These are phyloP conservation scores for Microbotryum intermedium DNA, from an alignment of 1,284 basidiomycete genomes.

Conservation along the genomic window DNA sequence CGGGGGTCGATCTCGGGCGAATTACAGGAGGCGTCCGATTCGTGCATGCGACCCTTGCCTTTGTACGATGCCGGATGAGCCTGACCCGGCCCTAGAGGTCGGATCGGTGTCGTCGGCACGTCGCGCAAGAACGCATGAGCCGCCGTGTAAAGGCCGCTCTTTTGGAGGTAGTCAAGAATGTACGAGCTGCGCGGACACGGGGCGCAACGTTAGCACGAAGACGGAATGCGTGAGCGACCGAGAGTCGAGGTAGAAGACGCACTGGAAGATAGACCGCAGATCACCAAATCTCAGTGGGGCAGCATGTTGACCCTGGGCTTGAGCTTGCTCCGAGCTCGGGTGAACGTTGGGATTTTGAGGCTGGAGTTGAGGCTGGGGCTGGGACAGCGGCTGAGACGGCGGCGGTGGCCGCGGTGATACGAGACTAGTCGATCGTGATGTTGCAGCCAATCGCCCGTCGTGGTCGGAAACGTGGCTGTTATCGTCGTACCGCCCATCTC, in stretches of 20 bases:
- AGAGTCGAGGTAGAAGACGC: not conserved
- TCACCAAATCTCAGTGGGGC: not conserved
- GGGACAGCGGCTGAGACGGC: not conserved
- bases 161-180: slow-evolving; percentile 32
- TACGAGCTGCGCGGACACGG: slow-evolving; percentile 16
- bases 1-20: slow-evolving; percentile 1
- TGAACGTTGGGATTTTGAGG: not conserved
- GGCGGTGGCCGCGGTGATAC: not conserved
- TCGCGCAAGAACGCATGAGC: slow-evolving; percentile 29
- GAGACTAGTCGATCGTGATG: not conserved
- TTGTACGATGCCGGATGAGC: not conserved
- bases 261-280: slow-evolving; percentile 9
- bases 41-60: slow-evolving; percentile 1
- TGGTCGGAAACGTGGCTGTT: not conserved
- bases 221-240: not conserved
- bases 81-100: slow-evolving; percentile 2
- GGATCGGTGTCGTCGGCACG: slow-evolving; percentile 12
- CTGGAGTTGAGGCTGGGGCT: not conserved
- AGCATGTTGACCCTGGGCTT: not conserved
- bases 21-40: not conserved
- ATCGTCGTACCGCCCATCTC: not conserved
- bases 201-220: no score
- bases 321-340: slow-evolving; percentile 1
- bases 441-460: not conserved
- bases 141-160: slow-evolving; percentile 19